A percentile compares a stretch with the other conserved stretches of the same genome.
Evolutionary conservation across 305 asterid genomes (phyloP).

Genomic region (Rubia occidens): DNA sequence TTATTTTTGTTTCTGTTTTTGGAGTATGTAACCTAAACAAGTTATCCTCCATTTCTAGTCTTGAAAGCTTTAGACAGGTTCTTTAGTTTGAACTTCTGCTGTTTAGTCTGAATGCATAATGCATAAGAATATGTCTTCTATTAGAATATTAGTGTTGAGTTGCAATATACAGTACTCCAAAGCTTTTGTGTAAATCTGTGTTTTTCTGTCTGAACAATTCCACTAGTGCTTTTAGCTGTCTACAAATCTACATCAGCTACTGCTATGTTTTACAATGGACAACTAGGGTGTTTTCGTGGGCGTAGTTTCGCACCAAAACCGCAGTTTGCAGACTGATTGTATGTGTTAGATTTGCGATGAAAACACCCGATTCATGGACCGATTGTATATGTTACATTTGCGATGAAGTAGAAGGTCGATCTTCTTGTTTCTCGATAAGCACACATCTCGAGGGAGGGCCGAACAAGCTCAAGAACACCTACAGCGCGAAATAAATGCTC

Average conservation of each 20-base stretch:
- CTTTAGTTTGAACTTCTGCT: neutral
- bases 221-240: neutral
- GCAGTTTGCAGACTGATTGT: too few relatives aligned
- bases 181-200: neutral
- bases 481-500: slow-evolving; percentile 7
- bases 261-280: neutral
- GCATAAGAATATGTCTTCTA: neutral
- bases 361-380: neutral
- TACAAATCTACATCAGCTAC: slow-evolving; percentile 1
- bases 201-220: slow-evolving; percentile 6
- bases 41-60: neutral
- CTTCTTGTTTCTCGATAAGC: slow-evolving; percentile 87
- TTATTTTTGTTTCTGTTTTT: neutral
- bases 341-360: too few relatives aligned
- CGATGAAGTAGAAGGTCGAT: slow-evolving; percentile 83
- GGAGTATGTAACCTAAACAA: neutral
- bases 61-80: neutral
- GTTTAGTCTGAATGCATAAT: neutral
- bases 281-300: too few relatives aligned
- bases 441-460: slow-evolving; percentile 96
- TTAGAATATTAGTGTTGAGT: neutral
- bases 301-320: too few relatives aligned
- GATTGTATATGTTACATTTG: slow-evolving; percentile 24
- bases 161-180: neutral
- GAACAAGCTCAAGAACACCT: slow-evolving; percentile 86